phyloP scores from a whole-genome alignment of 108 stramenopile species.

The Parmales sp. region DNA sequence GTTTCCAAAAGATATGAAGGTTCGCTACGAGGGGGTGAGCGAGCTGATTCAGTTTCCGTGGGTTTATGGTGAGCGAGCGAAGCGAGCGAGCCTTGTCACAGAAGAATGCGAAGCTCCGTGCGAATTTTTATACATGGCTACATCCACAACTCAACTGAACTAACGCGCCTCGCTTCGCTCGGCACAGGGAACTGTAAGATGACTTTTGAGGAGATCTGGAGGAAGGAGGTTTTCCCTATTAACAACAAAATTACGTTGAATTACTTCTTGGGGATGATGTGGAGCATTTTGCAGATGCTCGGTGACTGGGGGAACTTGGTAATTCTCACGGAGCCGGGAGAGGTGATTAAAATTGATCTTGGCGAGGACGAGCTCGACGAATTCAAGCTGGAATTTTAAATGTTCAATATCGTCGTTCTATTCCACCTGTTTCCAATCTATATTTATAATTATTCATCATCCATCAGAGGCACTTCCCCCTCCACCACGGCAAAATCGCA shows the following conservation, averaged over 20 bases:
- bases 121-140: too few relatives aligned
- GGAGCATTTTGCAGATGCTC: not conserved
- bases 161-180: too few relatives aligned
- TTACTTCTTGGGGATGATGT: not conserved
- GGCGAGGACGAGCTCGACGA: too few relatives aligned
- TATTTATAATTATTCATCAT: not conserved
- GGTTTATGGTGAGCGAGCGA: not conserved
- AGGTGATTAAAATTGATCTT: too few relatives aligned
- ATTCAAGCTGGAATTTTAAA: too few relatives aligned
- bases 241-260: not conserved
- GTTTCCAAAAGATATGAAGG: not conserved
- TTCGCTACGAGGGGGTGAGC: not conserved
- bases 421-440: too few relatives aligned
- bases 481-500: conserved; percentile 2
- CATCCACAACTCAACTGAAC: too few relatives aligned
- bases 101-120: too few relatives aligned
- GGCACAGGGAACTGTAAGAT: not conserved
- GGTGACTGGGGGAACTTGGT: not conserved
- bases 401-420: too few relatives aligned
- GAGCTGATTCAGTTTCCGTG: not conserved
- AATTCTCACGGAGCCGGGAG: not conserved
- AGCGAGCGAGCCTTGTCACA: too few relatives aligned
- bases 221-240: not conserved
- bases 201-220: not conserved
- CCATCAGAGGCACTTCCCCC: conserved; percentile 4